phyloP scores from a whole-genome alignment of 352 stramenopile genomes.

The Phytophthora foliorum region DNA sequence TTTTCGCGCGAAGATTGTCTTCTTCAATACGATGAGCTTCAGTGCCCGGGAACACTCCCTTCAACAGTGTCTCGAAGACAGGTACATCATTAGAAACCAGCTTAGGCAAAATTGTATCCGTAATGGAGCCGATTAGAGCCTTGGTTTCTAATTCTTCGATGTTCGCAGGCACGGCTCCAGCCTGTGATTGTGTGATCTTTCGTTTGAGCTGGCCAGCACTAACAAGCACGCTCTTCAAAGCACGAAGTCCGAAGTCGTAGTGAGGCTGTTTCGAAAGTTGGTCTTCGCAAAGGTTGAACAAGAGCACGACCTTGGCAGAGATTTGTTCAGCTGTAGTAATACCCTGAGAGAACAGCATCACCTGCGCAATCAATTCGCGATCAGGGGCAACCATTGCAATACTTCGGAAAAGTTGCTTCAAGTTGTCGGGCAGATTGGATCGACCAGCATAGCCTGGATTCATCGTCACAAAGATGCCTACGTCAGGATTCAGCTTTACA shows the following conservation, averaged over 20 bases:
- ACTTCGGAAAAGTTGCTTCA: conserved; percentile 99
- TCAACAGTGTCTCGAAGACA: conserved; percentile 97
- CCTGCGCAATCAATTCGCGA: conserved; percentile 99
- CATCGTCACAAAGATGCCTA: conserved; percentile 99
- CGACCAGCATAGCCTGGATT: conserved; percentile 99
- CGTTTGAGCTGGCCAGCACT: conserved; percentile 98
- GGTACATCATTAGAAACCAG: conserved; percentile 98
- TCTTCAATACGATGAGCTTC: conserved; percentile 90
- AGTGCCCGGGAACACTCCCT: conserved; percentile 97
- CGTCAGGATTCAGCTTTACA: conserved; percentile 96
- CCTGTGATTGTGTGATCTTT: conserved; percentile 78
- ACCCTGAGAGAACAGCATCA: conserved; percentile 99
- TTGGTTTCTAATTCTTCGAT: conserved; percentile 92
- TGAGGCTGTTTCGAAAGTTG: conserved; percentile 99
- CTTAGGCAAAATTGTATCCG: conserved; percentile 99
- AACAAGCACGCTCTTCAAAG: conserved; percentile 99
- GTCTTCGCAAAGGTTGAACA: conserved; percentile 99
- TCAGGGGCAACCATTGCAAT: conserved; percentile 99
- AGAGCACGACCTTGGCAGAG: conserved; percentile 96
- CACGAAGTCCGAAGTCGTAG: conserved; percentile 99
- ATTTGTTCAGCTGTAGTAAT: conserved; percentile 99
- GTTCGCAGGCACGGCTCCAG: conserved; percentile 35
- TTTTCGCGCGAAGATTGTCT: conserved; percentile 85
- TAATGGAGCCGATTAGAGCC: conserved; percentile 98
- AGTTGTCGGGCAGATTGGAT: conserved; percentile 97